Evolutionary conservation across 495 filamentous ascomycete species (phyloP), one percentile per base, ranked within the genome.

Genomic region (Penicillium silybi): DNA sequence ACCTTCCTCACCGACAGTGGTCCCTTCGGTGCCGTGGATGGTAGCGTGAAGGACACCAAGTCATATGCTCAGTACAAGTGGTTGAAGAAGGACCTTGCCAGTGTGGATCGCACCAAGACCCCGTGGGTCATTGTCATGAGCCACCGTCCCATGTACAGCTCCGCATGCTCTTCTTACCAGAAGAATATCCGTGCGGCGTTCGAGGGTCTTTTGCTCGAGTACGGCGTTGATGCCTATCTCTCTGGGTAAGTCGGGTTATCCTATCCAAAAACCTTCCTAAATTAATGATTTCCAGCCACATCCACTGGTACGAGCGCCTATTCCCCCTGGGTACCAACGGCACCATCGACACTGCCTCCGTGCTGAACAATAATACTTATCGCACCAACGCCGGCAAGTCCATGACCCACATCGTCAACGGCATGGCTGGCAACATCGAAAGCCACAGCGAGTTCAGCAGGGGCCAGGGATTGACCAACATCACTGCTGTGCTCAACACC

Each of bases 71-170:
- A 80, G 62, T 67, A 77, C 16, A 71, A 70, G 40, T 80, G 75
- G 76, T 58, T 80, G 18, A 59, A 68, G 44, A 59, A 67, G 19
- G 77, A 81, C 48, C 67, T 81, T 19, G 66, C 64, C n/a, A 63
- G 59, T 20, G 62, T 80, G 39, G 71, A 81, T 56, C 73, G 78
- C 44, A 57, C 35, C 26, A 72, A 72, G 62, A 81, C 76, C 5
- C 75, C 80, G 0, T 82, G 80, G 80, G 57, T 82, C 3, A 58
- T 85, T 34, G 74, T 80, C 34, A 80, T 73, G 43, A 78, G 80
- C 46, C 81, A 85, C 57, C 62, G 81, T 3, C 81, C 81, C 2
- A 82, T 80, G 80, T 85, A 85, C 35, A 63, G 57, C 51, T 64
- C 69, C 9, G 61, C 53, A 46, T 64, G 55, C 44, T 65, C 66